These are phyloP conservation scores for Staphylotrichum tortipilum DNA, from an alignment of 495 filamentous ascomycete genomes.

Conservation along the genomic window DNA sequence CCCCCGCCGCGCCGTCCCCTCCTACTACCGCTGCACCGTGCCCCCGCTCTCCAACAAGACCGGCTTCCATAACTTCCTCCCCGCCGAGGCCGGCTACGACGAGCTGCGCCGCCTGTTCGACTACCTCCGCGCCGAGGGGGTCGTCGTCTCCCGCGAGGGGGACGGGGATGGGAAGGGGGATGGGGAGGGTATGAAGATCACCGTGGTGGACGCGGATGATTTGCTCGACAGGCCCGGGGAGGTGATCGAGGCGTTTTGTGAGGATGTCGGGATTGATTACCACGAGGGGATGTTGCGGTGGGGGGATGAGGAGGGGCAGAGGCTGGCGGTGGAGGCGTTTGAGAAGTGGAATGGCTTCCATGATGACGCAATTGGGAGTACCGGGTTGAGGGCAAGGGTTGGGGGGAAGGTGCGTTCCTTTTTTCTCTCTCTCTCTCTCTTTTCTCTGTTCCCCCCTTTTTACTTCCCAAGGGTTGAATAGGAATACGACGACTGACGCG, in stretches of 20 bases:
- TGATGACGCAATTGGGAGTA: conserved; percentile 81
- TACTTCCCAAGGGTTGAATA: too few relatives aligned
- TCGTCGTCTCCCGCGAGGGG: conserved; percentile 55
- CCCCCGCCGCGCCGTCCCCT: conserved; percentile 76
- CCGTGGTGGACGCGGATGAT: conserved; percentile 91
- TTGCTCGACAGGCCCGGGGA: conserved; percentile 71
- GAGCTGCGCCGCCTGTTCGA: conserved; percentile 82
- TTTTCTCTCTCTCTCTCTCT: background rate
- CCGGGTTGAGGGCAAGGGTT: conserved; percentile 56
- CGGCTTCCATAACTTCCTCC: conserved; percentile 78
- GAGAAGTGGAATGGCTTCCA: conserved; percentile 97
- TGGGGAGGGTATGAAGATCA: conserved; percentile 46
- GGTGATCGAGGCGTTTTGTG: conserved; percentile 69
- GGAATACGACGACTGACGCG: too few relatives aligned
- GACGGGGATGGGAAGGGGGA: conserved; percentile 17
- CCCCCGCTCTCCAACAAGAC: conserved; percentile 74
- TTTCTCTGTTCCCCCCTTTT: background rate
- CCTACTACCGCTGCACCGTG: conserved; percentile 91
- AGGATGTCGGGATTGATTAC: conserved; percentile 66
- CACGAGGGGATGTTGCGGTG: conserved; percentile 67
- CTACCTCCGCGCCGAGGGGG: conserved; percentile 53
- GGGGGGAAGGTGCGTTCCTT: conserved; percentile 52
- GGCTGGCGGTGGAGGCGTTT: conserved; percentile 58
- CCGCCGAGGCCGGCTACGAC: conserved; percentile 78
- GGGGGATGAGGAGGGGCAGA: conserved; percentile 58